Evolutionary conservation across 1,284 basidiomycete species (phyloP).

Genomic region (Cutaneotrichosporon spelunceum): DNA sequence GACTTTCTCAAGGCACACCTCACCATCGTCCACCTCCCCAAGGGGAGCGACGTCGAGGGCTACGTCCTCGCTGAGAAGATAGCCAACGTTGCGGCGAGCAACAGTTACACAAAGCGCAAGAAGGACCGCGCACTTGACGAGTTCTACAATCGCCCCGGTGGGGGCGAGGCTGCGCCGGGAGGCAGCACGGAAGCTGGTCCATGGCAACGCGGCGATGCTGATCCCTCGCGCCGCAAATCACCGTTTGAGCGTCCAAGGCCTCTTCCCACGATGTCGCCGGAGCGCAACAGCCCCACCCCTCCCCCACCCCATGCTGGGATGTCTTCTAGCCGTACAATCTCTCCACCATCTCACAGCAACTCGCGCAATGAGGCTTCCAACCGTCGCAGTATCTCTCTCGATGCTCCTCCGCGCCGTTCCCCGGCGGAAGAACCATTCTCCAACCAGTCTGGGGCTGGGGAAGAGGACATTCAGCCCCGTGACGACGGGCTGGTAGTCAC

Average conservation of each 20-base stretch:
- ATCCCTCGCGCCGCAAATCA: conserved; percentile 38
- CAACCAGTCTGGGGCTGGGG: conserved; percentile 10
- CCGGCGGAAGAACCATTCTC: neutral
- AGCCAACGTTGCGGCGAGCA: conserved; percentile 46
- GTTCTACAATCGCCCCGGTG: conserved; percentile 34
- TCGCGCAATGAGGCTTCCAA: neutral
- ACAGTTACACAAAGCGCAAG: conserved; percentile 41
- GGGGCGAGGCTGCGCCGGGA: conserved; percentile 36
- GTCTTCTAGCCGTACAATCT: neutral
- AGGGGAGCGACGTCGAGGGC: conserved; percentile 41
- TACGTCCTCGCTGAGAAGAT: conserved; percentile 47
- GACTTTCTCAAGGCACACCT: conserved; percentile 43
- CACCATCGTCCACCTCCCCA: conserved; percentile 48
- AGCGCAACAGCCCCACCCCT: neutral
- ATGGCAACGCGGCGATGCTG: conserved; percentile 49
- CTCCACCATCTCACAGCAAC: conserved; percentile 6
- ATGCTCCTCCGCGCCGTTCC: neutral
- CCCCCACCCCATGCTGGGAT: neutral
- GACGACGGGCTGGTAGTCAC: conserved; percentile 44
- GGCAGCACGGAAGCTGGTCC: conserved; percentile 40
- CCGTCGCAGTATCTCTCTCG: neutral
- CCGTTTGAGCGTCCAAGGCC: conserved; percentile 38
- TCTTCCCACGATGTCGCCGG: neutral
- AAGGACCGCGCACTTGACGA: conserved; percentile 41
- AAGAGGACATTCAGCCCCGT: conserved; percentile 25